Evolutionary conservation across 2,329 filamentous ascomycete genomes (phyloP), one percentile per base, ranked within the genome.

Genomic region (Rhynchosporium secalis): DNA sequence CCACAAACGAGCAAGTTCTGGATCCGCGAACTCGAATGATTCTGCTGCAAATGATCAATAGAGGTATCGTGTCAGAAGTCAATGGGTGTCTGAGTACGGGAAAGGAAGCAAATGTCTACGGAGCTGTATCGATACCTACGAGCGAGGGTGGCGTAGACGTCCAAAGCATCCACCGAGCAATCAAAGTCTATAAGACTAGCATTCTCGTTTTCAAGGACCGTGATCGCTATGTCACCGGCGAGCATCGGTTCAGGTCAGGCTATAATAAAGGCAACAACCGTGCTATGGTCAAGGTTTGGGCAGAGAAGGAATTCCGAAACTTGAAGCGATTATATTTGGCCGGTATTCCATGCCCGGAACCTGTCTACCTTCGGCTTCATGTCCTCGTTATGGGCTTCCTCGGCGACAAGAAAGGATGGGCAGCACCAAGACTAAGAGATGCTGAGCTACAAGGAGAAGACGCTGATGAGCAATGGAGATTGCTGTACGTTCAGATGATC

Each of bases 181-280:
- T 98, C 81, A 99, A 99, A 79, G 91, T 99, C 56, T 99, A 99
- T 85, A 99, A 99, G 83, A 99, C 95, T 7, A 90, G 91, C 60
- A 99, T 99, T 67, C 80, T 99, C 38, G 92, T 96, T 29, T 99
- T 99, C 86, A 98, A 98, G 79, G 95, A 99, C 77, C 86, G 95
- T 62, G 93, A 97, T 77, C 89, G 92, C 72, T 99, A 99, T 76
- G 95, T 99, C 66, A 90, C 89, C 0, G 95, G 95, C 68, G 95
- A 99, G 77, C 92, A 93, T 77, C 84, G 95, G 29, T 99, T 99
- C 81, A 86, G 91, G 69, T 83, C 87, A 65, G 94, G 94, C 56
- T 95, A 94, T 74, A 95, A 94, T 78, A 98, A 97, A 80, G 90
- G 90, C 68, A 96, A 92, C 78, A 96, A 92, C 78, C 86, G 93